Evolutionary conservation across 805 yeast species (phyloP).

Genomic region (Ogataea angusta): DNA sequence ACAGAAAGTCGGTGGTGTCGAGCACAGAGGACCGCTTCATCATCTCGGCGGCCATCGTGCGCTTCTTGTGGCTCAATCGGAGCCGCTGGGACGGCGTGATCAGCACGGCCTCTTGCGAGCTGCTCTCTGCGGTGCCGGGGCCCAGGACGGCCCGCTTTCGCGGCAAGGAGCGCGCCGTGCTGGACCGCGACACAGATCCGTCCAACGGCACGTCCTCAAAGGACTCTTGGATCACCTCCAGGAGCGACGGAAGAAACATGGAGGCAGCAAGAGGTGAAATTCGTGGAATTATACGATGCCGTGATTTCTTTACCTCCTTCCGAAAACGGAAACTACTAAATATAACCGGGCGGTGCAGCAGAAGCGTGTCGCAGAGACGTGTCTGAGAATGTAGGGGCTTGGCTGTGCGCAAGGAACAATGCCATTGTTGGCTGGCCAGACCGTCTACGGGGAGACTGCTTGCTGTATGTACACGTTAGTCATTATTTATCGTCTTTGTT

Average conservation of each 20-base stretch:
- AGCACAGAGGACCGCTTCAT: slow-evolving; percentile 7
- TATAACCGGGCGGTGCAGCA: slow-evolving; percentile 6
- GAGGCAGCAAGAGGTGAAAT: not conserved
- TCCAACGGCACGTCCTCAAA: slow-evolving; percentile 33
- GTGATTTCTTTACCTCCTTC: slow-evolving; percentile 11
- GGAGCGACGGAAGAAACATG: slow-evolving; percentile 14
- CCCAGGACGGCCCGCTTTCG: not conserved
- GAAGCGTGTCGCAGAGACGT: slow-evolving; percentile 7
- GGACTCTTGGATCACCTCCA: slow-evolving; percentile 34
- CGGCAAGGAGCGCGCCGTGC: not conserved
- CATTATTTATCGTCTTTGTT: slow-evolving; percentile 20
- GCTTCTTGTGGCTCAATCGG: slow-evolving; percentile 23
- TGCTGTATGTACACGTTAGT: slow-evolving; percentile 7
- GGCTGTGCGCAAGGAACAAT: not conserved
- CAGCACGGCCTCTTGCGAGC: slow-evolving; percentile 3
- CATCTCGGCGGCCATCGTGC: slow-evolving; percentile 11
- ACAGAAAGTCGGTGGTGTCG: slow-evolving; percentile 35
- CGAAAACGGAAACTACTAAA: slow-evolving; percentile 6
- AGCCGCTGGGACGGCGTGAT: slow-evolving; percentile 30
- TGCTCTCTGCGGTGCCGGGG: not conserved
- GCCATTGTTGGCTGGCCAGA: slow-evolving; percentile 1
- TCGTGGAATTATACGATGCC: not conserved
- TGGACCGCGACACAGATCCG: not conserved
- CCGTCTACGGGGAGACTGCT: not conserved
- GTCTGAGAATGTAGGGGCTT: slow-evolving; percentile 6